A percentile compares a stretch with the other conserved stretches of the same genome.
Evolutionary conservation across 116 monocot species (phyloP).

Genomic region (Posidonia oceanica): DNA sequence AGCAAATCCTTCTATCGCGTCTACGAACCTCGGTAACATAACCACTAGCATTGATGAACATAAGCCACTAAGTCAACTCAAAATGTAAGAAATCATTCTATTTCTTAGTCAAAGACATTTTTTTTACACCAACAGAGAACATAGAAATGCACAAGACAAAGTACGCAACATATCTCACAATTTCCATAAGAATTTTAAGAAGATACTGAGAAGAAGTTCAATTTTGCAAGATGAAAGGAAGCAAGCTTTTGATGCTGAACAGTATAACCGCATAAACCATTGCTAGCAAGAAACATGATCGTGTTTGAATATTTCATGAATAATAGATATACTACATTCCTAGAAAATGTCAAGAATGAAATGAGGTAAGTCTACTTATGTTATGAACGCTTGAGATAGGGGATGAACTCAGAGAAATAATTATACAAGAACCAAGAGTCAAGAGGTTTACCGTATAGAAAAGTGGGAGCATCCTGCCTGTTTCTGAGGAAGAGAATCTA

Average conservation of each 20-base stretch:
- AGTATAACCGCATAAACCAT: neutral
- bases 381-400: neutral
- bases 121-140: too few relatives aligned
- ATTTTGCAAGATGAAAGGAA: neutral
- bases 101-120: too few relatives aligned
- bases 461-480: constrained; percentile 11
- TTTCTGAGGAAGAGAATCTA: neutral
- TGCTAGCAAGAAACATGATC: neutral
- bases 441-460: constrained; percentile 4
- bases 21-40: constrained; percentile 52
- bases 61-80: neutral
- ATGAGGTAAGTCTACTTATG: neutral
- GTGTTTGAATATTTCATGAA: neutral
- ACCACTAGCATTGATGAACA: constrained; percentile 23
- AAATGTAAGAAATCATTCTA: neutral
- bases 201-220: neutral
- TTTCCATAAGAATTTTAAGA: neutral
- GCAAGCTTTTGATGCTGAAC: neutral
- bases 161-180: neutral
- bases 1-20: constrained; percentile 29
- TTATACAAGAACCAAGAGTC: neutral
- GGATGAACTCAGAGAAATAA: neutral
- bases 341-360: neutral
- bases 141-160: neutral
- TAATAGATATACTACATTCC: neutral